Evolutionary conservation across 2,329 filamentous ascomycete genomes (phyloP).

Genomic region (Phaeophleospora eucalypticola): DNA sequence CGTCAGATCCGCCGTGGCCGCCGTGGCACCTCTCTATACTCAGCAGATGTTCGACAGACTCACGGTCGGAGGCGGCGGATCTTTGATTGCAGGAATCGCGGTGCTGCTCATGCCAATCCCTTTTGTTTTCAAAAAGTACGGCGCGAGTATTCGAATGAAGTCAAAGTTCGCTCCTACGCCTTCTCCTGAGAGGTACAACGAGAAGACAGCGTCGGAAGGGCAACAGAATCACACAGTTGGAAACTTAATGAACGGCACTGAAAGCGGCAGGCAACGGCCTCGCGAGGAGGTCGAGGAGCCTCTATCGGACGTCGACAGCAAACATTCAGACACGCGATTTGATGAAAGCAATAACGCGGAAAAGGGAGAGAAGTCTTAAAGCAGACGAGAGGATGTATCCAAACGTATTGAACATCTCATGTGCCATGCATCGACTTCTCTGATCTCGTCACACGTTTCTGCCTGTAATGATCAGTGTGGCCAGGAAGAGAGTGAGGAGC

Average conservation of each 20-base stretch:
- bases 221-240: no score
- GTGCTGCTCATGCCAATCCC: constrained; percentile 31
- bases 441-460: no score
- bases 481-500: no score
- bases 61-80: constrained; percentile 31
- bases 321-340: not conserved
- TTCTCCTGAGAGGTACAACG: not conserved
- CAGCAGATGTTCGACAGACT: constrained; percentile 33
- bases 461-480: no score
- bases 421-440: no score
- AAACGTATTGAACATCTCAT: no score
- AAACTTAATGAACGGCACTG: no score
- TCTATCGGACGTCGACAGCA: constrained; percentile 4
- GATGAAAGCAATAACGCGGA: constrained; percentile 7
- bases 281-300: constrained; percentile 12
- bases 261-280: not conserved
- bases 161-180: constrained; percentile 11
- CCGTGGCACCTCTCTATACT: constrained; percentile 31
- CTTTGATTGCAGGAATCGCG: constrained; percentile 45
- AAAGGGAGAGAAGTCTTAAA: constrained; percentile 3
- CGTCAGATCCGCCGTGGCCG: constrained; percentile 25
- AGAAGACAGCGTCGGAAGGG: not conserved
- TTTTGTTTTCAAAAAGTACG: constrained; percentile 17
- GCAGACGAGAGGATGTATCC: no score
- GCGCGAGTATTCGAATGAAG: constrained; percentile 6